Percentiles rank a stretch among this genome's conserved stretches.
Conservation (phyloP, 805 yeast genomes). For the Pichia exigua region DNA sequence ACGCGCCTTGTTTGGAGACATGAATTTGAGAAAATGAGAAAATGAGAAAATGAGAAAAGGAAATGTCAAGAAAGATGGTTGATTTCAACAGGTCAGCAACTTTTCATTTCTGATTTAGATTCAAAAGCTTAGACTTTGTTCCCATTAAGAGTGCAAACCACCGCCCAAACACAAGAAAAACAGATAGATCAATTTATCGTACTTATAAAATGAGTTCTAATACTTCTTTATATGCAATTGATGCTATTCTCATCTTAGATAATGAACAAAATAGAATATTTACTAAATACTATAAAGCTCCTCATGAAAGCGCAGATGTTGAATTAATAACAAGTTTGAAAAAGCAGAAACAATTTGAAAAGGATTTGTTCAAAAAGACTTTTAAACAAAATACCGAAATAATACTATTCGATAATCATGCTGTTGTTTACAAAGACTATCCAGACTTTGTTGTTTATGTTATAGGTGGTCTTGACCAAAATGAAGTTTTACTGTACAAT, state of each 20-base stretch:
- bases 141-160: background rate
- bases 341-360: constrained; percentile 74
- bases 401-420: constrained; percentile 65
- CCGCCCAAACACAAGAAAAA: background rate
- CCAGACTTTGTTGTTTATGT: constrained; percentile 68
- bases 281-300: constrained; percentile 76
- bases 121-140: background rate
- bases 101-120: background rate
- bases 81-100: background rate
- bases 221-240: constrained; percentile 67
- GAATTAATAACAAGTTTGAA: constrained; percentile 30
- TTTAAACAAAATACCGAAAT: constrained; percentile 75
- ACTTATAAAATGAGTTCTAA: constrained; percentile 18
- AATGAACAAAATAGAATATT: constrained; percentile 70
- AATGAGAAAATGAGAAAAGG: too few relatives aligned
- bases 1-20: background rate
- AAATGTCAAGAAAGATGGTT: background rate
- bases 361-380: constrained; percentile 64
- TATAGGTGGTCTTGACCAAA: constrained; percentile 72
- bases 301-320: constrained; percentile 37
- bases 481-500: constrained; percentile 72
- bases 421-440: constrained; percentile 80
- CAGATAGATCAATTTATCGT: background rate
- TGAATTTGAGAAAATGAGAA: background rate
- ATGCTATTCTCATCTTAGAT: constrained; percentile 76